phyloP scores from a whole-genome alignment of 495 filamentous ascomycete species.

The Zalerion maritima region DNA sequence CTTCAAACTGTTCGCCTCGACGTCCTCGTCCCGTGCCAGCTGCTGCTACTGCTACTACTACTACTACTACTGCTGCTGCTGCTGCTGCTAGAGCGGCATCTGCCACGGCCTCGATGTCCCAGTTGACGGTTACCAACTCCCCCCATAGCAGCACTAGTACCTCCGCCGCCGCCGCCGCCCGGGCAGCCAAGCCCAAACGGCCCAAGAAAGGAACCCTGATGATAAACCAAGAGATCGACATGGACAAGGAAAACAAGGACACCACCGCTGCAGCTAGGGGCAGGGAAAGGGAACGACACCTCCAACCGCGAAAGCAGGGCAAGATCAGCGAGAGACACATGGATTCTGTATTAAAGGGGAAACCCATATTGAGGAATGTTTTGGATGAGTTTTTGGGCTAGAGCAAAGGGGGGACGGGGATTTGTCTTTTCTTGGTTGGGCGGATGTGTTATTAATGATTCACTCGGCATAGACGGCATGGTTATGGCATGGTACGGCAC shows the following conservation, averaged over 20 bases:
- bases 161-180: constrained; percentile 1
- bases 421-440: not conserved
- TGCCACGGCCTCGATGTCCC: constrained; percentile 3
- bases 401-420: constrained; percentile 9
- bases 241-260: constrained; percentile 11
- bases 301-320: constrained; percentile 14
- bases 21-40: too few species aligned
- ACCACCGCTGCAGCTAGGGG: constrained; percentile 5
- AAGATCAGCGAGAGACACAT: constrained; percentile 22
- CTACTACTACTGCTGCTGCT: too few species aligned
- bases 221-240: too few species aligned
- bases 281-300: constrained; percentile 1
- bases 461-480: constrained; percentile 3
- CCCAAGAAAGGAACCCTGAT: too few species aligned
- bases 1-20: too few species aligned
- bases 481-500: constrained; percentile 3
- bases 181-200: too few species aligned
- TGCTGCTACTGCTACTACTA: too few species aligned
- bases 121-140: not conserved
- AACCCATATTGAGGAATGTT: constrained; percentile 31
- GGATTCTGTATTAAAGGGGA: constrained; percentile 25
- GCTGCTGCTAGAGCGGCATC: too few species aligned
- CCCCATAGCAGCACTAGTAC: not conserved
- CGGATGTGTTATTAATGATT: not conserved
- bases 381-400: constrained; percentile 31